Percentiles rank a stretch among this genome's conserved stretches.
Evolutionary conservation across 106 monocot species (phyloP).

Genomic region (Dioscorea dumetorum): DNA sequence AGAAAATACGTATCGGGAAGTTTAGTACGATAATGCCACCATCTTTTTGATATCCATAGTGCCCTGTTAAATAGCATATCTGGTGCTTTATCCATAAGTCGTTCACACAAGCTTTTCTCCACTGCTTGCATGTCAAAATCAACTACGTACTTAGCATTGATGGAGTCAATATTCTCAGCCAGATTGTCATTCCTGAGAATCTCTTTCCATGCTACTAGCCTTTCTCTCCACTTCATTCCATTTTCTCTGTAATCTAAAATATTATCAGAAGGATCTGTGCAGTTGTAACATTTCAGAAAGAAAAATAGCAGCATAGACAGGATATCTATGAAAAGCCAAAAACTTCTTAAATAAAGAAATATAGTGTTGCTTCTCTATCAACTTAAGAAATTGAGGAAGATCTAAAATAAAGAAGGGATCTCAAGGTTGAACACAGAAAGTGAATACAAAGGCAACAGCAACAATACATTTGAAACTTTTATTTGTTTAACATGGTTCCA

Average conservation of each 20-base stretch:
- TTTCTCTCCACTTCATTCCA: constrained; percentile 49
- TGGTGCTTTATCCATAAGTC: constrained; percentile 47
- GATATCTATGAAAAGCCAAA: too few relatives aligned
- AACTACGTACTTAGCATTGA: constrained; percentile 64
- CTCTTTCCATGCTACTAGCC: constrained; percentile 62
- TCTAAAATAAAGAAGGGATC: too few relatives aligned
- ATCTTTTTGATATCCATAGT: constrained; percentile 88
- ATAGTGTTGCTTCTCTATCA: too few relatives aligned
- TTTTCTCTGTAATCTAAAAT: constrained; percentile 12
- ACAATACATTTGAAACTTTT: too few relatives aligned
- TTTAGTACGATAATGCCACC: constrained; percentile 92
- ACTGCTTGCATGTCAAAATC: constrained; percentile 95
- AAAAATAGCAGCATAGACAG: too few relatives aligned
- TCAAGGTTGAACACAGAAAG: too few relatives aligned
- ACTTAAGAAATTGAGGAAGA: too few relatives aligned
- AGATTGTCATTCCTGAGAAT: constrained; percentile 58
- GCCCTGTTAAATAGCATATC: constrained; percentile 46
- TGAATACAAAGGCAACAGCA: too few relatives aligned
- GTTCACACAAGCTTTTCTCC: constrained; percentile 68
- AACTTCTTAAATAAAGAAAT: too few relatives aligned
- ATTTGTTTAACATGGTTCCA: too few relatives aligned
- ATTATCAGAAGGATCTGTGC: too few relatives aligned
- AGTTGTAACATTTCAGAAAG: too few relatives aligned
- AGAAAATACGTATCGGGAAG: constrained; percentile 87
- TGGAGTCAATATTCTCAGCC: constrained; percentile 50